phyloP scores from a whole-genome alignment of 2,329 filamentous ascomycete species.

The Hymenotorrendiella dingleyae region DNA sequence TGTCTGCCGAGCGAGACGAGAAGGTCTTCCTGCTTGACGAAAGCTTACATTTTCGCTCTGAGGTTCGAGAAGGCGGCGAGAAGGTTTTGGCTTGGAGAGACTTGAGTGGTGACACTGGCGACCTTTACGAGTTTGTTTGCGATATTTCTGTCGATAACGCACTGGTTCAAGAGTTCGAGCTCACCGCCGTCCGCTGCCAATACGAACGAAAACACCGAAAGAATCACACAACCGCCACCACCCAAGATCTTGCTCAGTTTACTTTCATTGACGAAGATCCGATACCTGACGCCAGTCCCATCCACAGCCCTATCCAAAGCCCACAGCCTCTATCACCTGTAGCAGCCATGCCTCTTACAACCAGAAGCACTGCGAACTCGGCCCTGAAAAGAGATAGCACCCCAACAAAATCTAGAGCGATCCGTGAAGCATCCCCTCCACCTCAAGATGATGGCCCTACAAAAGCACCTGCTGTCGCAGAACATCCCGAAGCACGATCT shows the following conservation, averaged over 20 bases:
- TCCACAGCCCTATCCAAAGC: slow-evolving; percentile 47
- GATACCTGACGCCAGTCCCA: slow-evolving; percentile 52
- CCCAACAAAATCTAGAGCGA: slow-evolving; percentile 3
- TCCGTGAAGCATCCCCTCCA: slow-evolving; percentile 27
- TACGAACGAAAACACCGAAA: slow-evolving; percentile 94
- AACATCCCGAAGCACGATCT: slow-evolving; percentile 63
- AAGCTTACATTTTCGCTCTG: slow-evolving; percentile 77
- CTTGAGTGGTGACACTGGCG: slow-evolving; percentile 84
- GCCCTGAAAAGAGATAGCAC: slow-evolving; percentile 37
- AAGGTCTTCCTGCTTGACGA: slow-evolving; percentile 97
- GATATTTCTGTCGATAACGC: slow-evolving; percentile 64
- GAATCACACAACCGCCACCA: slow-evolving; percentile 71
- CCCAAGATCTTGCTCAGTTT: slow-evolving; percentile 76
- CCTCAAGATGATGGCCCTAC: slow-evolving; percentile 42
- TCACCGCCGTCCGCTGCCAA: slow-evolving; percentile 84
- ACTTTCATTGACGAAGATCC: slow-evolving; percentile 63
- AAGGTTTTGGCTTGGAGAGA: slow-evolving; percentile 93
- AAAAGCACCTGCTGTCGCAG: slow-evolving; percentile 52
- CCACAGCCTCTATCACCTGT: slow-evolving; percentile 37
- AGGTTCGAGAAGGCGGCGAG: slow-evolving; percentile 72
- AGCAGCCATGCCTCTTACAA: slow-evolving; percentile 17
- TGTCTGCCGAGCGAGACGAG: slow-evolving; percentile 82
- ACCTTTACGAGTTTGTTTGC: slow-evolving; percentile 98
- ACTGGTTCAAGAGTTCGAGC: slow-evolving; percentile 74
- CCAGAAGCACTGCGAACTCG: slow-evolving; percentile 37